Base-by-base conservation (phyloP, 73 alveolate species). In the Paraurostyla sp. region DNA sequence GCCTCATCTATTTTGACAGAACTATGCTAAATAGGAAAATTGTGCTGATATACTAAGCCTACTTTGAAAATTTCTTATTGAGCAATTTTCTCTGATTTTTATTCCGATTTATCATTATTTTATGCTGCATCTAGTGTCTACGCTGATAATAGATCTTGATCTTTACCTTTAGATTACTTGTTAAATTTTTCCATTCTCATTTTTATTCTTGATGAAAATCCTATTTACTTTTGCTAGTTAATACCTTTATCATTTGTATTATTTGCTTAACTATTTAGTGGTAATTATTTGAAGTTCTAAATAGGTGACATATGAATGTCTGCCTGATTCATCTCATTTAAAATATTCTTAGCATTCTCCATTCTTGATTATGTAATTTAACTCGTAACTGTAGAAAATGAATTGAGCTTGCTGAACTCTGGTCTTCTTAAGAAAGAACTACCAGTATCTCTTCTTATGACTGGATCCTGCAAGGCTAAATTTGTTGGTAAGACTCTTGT, bases 331-430 rank as follows among this genome's bases (percentile, higher is more conserved):
- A 65, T 0, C 13, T 32, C 56, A 40, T 30, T 38, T 16, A 43
- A 22, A 68, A 48, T 73, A 30, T 73, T 73, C 35, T 73, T 73
- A 20, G 87, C 87, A 45, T 73, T 73, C 46, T 73, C 87, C 87
- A 73, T 73, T 45, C 87, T 42, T 25, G 32, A 30, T 27, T 45
- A 27, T 13, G 87, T 73, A 43, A 16, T 16, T 33, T 13, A 3
- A 13, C 4, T 45, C 7, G 57, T 3, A 2, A 50, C n/a, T 30
- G 30, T 42, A 3, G 57, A 73, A 25, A 38, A 65, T 18, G 82
- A 35, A 15, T 65, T 18, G 58, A 22, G 41, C 15, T 65, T 35
- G 7, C 18, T 3, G 18, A 38, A 35, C 16, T 65, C 41, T 6
- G 36, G 1, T 35, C 46, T 65, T 3, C 50, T 2, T 11, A 65